Conservation (phyloP, 176 grass and related monocot species). For the Carex cristatella region DNA sequence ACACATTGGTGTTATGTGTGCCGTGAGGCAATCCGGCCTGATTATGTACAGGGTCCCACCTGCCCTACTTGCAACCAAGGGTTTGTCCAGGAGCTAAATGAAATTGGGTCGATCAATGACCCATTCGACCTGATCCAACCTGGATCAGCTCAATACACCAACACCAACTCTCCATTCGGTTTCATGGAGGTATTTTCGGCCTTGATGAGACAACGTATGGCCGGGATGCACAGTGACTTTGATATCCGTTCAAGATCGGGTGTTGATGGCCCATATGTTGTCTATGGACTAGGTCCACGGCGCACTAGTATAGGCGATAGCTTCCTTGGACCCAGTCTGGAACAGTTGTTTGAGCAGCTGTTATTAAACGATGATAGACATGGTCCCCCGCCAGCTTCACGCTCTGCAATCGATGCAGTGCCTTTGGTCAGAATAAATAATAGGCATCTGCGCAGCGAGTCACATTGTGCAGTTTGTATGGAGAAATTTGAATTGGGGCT, state of each 20-base stretch:
- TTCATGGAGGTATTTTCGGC: conserved; percentile 74
- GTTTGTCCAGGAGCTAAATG: conserved; percentile 86
- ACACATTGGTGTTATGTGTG: conserved; percentile 98
- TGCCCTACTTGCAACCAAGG: conserved; percentile 84
- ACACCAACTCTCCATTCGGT: conserved; percentile 38
- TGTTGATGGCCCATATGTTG: background rate
- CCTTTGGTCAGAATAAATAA: conserved; percentile 59
- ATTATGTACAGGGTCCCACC: conserved; percentile 29
- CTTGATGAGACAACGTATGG: conserved; percentile 42
- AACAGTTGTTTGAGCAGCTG: conserved; percentile 67
- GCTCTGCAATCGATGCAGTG: conserved; percentile 64
- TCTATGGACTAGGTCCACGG: conserved; percentile 24
- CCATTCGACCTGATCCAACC: conserved; percentile 39
- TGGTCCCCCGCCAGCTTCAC: conserved; percentile 48
- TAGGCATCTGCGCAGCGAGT: conserved; percentile 54
- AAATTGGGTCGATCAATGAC: conserved; percentile 46
- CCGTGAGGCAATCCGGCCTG: conserved; percentile 39
- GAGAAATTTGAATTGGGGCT: conserved; percentile 63
- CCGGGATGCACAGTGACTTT: conserved; percentile 35
- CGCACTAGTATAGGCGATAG: conserved; percentile 45
- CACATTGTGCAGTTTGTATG: conserved; percentile 71
- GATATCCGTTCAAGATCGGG: conserved; percentile 30
- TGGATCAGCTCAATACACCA: conserved; percentile 17
- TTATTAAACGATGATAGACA: conserved; percentile 32
- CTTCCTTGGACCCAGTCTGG: conserved; percentile 38